These are phyloP conservation scores for Lactarius hatsudake DNA, from an alignment of 768 basidiomycete species.

Conservation along the genomic window DNA sequence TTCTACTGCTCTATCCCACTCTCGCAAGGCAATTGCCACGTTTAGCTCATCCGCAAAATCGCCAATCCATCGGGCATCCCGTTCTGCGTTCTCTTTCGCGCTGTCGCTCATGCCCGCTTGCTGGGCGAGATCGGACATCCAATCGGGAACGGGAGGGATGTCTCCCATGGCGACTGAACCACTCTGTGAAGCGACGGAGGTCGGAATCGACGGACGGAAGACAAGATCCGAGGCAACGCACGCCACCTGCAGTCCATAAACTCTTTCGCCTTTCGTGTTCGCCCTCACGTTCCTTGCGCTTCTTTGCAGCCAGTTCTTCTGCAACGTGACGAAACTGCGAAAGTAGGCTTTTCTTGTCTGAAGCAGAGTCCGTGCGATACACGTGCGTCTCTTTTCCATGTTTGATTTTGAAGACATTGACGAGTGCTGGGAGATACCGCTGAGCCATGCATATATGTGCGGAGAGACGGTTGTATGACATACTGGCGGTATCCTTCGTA, in stretches of 20 bases:
- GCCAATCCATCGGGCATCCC: conserved; percentile 81
- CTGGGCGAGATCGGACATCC: conserved; percentile 68
- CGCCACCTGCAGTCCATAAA: conserved; percentile 54
- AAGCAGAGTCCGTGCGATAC: conserved; percentile 75
- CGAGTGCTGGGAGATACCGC: conserved; percentile 51
- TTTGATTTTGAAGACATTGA: conserved; percentile 95
- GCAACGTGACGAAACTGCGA: conserved; percentile 87
- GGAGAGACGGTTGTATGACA: not conserved
- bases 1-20: conserved; percentile 85
- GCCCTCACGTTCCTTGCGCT: conserved; percentile 89
- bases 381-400: conserved; percentile 94
- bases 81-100: conserved; percentile 72
- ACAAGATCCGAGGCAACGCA: conserved; percentile 29
- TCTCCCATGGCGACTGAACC: conserved; percentile 35
- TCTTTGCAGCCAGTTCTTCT: conserved; percentile 85
- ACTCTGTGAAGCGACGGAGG: conserved; percentile 30
- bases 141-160: conserved; percentile 66
- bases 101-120: conserved; percentile 52
- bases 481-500: conserved; percentile 91
- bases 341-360: conserved; percentile 86
- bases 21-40: conserved; percentile 83
- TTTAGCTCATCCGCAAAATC: conserved; percentile 92
- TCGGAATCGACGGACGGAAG: conserved; percentile 10
- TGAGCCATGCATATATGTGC: not conserved
- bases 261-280: conserved; percentile 87